A percentile compares a stretch with the other conserved stretches of the same genome.
phyloP scores from a whole-genome alignment of 371 early-diverging fungal genomes.

The Mortierella sp. region DNA sequence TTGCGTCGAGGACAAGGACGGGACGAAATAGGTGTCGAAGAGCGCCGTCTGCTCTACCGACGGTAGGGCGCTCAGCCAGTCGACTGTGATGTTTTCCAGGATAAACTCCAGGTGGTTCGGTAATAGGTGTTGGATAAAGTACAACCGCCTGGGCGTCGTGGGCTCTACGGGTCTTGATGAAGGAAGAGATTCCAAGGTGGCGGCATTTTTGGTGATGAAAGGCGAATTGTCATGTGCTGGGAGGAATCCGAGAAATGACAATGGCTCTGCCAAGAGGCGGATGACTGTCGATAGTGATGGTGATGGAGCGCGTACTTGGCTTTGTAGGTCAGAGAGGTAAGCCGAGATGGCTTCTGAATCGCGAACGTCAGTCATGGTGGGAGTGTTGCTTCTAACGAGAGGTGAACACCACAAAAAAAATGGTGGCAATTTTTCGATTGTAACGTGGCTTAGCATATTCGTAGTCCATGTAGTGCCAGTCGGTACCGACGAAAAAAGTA shows the following conservation, averaged over 20 bases:
- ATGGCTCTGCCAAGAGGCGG: slow-evolving; percentile 41
- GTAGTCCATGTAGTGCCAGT: no score
- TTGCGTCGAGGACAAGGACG: neutral
- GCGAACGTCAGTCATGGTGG: neutral
- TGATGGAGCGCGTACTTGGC: slow-evolving; percentile 24
- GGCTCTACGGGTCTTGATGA: slow-evolving; percentile 29
- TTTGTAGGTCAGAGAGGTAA: slow-evolving; percentile 44
- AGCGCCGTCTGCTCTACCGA: slow-evolving; percentile 24
- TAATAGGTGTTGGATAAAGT: slow-evolving; percentile 41
- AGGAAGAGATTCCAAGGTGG: slow-evolving; percentile 3
- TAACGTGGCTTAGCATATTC: no score
- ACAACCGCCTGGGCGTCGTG: neutral
- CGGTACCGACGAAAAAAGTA: no score
- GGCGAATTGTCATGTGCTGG: neutral
- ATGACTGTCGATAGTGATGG: slow-evolving; percentile 19
- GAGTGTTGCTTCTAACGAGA: neutral
- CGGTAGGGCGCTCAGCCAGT: slow-evolving; percentile 44
- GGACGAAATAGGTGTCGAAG: slow-evolving; percentile 41
- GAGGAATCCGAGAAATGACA: slow-evolving; percentile 35
- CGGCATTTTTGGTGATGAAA: neutral
- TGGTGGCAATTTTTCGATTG: neutral
- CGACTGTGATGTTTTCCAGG: slow-evolving; percentile 39
- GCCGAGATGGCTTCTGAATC: slow-evolving; percentile 40
- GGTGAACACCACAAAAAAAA: neutral
- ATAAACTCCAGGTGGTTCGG: slow-evolving; percentile 46